A percentile compares a stretch with the other conserved stretches of the same genome.
Evolutionary conservation across 768 basidiomycete species (phyloP).

Genomic region (Tubosaeta sp.): DNA sequence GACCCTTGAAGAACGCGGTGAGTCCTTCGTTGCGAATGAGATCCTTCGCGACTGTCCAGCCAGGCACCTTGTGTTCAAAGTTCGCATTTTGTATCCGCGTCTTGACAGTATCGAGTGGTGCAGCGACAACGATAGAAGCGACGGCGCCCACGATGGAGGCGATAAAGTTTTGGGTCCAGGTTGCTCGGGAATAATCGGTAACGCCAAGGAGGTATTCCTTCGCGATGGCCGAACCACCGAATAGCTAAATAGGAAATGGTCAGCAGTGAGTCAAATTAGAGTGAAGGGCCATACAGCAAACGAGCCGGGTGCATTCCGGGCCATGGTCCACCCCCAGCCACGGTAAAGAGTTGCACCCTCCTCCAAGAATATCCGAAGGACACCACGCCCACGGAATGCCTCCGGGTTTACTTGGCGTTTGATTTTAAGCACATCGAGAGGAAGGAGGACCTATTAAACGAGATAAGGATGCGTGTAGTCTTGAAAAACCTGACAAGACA

Average conservation of each 20-base stretch:
- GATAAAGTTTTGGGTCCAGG: conserved; percentile 96
- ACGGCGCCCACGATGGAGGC: conserved; percentile 93
- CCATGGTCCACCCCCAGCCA: conserved; percentile 99
- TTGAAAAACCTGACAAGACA: conserved; percentile 13
- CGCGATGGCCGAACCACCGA: conserved; percentile 91
- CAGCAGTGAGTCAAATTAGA: neutral
- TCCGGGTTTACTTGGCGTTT: conserved; percentile 98
- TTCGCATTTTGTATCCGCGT: conserved; percentile 98
- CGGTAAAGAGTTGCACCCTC: conserved; percentile 91
- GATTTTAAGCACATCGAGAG: conserved; percentile 95
- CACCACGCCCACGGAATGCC: conserved; percentile 92
- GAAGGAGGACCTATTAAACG: conserved; percentile 72
- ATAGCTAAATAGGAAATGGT: conserved; percentile 58
- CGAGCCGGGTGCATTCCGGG: conserved; percentile 91
- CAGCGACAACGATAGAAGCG: conserved; percentile 92
- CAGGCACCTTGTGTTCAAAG: conserved; percentile 82
- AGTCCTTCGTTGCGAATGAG: conserved; percentile 83
- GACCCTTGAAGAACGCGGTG: conserved; percentile 89
- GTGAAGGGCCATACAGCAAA: conserved; percentile 71
- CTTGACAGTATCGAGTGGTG: conserved; percentile 94
- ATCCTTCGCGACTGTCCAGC: conserved; percentile 77
- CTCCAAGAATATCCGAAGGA: conserved; percentile 84
- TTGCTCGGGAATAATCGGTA: conserved; percentile 88
- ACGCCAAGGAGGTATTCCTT: conserved; percentile 93
- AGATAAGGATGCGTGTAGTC: neutral